A percentile compares a stretch with the other conserved stretches of the same genome.
phyloP scores from a whole-genome alignment of 495 filamentous ascomycete species.

The Aspergillus ostianus region DNA sequence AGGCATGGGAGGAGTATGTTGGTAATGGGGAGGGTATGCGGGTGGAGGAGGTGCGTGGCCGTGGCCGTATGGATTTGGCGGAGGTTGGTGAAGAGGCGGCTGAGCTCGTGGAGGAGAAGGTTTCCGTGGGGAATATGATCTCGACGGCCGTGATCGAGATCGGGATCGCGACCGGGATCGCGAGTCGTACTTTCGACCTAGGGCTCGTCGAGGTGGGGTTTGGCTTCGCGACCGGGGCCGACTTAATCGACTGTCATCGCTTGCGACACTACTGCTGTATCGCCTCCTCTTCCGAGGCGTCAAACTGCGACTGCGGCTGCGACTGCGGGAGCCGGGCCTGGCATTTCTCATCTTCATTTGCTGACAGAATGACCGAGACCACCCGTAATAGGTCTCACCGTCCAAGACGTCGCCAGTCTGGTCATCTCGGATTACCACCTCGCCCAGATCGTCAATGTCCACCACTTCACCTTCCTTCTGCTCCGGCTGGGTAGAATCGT shows the following conservation, averaged over 20 bases:
- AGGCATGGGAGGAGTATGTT: constrained; percentile 3
- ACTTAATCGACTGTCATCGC: constrained; percentile 33
- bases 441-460: constrained; percentile 74
- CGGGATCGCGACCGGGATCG: constrained; percentile 26
- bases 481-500: constrained; percentile 37
- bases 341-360: constrained; percentile 68
- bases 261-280: constrained; percentile 49
- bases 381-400: constrained; percentile 83
- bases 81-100: constrained; percentile 16
- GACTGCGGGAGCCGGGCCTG: constrained; percentile 24
- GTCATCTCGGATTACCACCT: constrained; percentile 59
- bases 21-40: constrained; percentile 16
- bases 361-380: constrained; percentile 77
- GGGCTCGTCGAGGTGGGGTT: constrained; percentile 18
- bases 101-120: constrained; percentile 24
- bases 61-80: constrained; percentile 7
- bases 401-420: constrained; percentile 55
- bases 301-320: constrained; percentile 35
- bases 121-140: constrained; percentile 47
- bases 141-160: constrained; percentile 34
- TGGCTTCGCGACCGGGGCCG: constrained; percentile 26
- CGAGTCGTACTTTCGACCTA: constrained; percentile 24
- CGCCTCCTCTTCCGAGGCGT: constrained; percentile 37
- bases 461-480: constrained; percentile 35
- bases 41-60: constrained; percentile 22